Conservation (phyloP, 306 rosid species). For the Ochetophila trinervis region DNA sequence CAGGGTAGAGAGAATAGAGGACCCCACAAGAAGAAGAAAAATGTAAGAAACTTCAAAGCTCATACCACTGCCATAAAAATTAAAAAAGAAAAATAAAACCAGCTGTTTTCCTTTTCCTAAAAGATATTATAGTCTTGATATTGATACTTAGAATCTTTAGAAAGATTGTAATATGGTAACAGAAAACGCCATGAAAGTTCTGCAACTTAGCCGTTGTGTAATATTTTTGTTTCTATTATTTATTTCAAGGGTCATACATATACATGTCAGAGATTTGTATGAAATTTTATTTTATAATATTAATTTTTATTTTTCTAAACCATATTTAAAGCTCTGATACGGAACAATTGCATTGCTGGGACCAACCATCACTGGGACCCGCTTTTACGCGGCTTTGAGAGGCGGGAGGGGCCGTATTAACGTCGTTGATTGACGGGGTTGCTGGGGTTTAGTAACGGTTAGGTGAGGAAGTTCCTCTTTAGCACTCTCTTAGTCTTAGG, state of each 20-base stretch:
- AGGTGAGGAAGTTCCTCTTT: not conserved
- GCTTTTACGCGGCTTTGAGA: slow-evolving; percentile 35
- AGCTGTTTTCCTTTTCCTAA: slow-evolving; percentile 23
- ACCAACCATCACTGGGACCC: slow-evolving; percentile 32
- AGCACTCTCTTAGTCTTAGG: not conserved
- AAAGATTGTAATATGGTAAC: slow-evolving; percentile 13
- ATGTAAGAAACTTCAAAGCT: slow-evolving; percentile 19
- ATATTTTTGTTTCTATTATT: not conserved
- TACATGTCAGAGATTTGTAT: not conserved
- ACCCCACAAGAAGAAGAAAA: slow-evolving; percentile 30
- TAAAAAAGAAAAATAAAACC: not conserved
- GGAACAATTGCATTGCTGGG: slow-evolving; percentile 24
- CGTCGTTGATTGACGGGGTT: not conserved
- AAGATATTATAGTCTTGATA: slow-evolving; percentile 20
- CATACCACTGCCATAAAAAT: slow-evolving; percentile 5
- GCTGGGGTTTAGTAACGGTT: not conserved
- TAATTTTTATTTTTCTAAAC: not conserved
- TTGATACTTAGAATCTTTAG: slow-evolving; percentile 21
- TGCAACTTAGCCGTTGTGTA: not conserved
- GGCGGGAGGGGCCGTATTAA: not conserved
- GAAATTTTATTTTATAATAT: not conserved
- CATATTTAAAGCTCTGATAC: not conserved
- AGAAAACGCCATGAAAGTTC: slow-evolving; percentile 22
- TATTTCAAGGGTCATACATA: not conserved
- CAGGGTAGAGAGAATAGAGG: slow-evolving; percentile 30